These are phyloP conservation scores for Puccinia polysora DNA, from an alignment of 1,284 basidiomycete species.

Conservation along the genomic window DNA sequence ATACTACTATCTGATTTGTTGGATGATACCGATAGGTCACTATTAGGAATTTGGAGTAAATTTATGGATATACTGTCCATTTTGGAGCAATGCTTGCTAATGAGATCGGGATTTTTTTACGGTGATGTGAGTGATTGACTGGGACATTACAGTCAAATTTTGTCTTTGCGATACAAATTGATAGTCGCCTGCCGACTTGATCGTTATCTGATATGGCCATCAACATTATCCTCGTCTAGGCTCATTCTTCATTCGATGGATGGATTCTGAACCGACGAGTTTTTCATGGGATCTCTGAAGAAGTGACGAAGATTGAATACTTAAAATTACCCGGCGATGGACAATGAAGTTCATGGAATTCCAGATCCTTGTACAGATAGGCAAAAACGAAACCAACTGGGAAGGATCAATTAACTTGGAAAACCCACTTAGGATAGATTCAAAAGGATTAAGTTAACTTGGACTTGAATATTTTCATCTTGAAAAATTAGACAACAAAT, in stretches of 20 bases:
- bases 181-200: background rate
- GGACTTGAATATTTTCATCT: too few relatives aligned
- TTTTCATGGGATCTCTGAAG: constrained; percentile 26
- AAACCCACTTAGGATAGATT: too few relatives aligned
- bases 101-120: constrained; percentile 35
- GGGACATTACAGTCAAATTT: background rate
- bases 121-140: constrained; percentile 26
- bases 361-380: too few relatives aligned
- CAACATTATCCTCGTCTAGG: background rate
- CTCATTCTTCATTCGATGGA: constrained; percentile 40
- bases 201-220: background rate
- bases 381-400: too few relatives aligned
- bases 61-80: constrained; percentile 33
- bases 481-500: too few relatives aligned
- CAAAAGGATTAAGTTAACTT: too few relatives aligned
- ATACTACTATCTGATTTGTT: constrained; percentile 34
- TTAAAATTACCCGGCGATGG: constrained; percentile 32
- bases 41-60: constrained; percentile 15
- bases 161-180: background rate
- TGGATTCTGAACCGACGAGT: constrained; percentile 35
- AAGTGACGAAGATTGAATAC: constrained; percentile 38
- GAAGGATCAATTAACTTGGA: too few relatives aligned
- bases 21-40: constrained; percentile 14
- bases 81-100: constrained; percentile 36
- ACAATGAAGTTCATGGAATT: too few relatives aligned